A percentile compares a stretch with the other conserved stretches of the same genome.
Evolutionary conservation across 2,329 filamentous ascomycete genomes (phyloP).

Genomic region (Aspergillus tamarii): DNA sequence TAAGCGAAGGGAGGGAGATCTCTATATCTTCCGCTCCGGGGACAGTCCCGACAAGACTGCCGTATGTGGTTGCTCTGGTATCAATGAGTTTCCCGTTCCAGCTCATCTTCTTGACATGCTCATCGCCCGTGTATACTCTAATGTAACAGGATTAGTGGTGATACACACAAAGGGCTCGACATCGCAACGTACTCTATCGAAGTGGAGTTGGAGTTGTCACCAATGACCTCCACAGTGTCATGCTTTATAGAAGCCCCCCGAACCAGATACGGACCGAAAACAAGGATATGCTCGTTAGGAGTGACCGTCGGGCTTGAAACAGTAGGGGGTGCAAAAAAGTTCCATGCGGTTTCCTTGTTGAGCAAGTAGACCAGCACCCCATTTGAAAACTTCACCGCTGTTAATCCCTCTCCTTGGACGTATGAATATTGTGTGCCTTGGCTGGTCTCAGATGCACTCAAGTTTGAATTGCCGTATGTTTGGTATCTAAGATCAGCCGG

Average conservation of each 20-base stretch:
- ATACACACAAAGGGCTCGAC: neutral
- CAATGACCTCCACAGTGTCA: conserved; percentile 40
- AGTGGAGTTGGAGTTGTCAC: conserved; percentile 47
- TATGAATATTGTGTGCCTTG: conserved; percentile 47
- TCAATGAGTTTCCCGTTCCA: conserved; percentile 51
- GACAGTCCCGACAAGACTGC: conserved; percentile 48
- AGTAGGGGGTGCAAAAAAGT: conserved; percentile 58
- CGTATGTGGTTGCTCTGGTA: conserved; percentile 47
- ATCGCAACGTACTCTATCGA: conserved; percentile 40
- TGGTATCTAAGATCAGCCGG: conserved; percentile 40
- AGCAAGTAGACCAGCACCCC: conserved; percentile 56
- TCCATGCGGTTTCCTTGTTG: conserved; percentile 58
- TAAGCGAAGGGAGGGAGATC: conserved; percentile 50
- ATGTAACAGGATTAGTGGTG: conserved; percentile 1
- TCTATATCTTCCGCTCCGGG: conserved; percentile 43
- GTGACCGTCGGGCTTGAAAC: conserved; percentile 50
- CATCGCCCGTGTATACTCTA: conserved; percentile 46
- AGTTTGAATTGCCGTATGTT: conserved; percentile 44
- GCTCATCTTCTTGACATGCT: conserved; percentile 44
- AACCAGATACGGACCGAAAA: conserved; percentile 51
- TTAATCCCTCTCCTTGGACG: conserved; percentile 51
- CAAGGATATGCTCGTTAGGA: conserved; percentile 51
- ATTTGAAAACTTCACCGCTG: conserved; percentile 54
- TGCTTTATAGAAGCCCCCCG: conserved; percentile 42
- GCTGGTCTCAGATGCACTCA: conserved; percentile 34